Percentiles rank a stretch among this genome's conserved stretches.
These are phyloP conservation scores for Raphanus hybrid DNA, from an alignment of 441 rosid species.

Conservation along the genomic window DNA sequence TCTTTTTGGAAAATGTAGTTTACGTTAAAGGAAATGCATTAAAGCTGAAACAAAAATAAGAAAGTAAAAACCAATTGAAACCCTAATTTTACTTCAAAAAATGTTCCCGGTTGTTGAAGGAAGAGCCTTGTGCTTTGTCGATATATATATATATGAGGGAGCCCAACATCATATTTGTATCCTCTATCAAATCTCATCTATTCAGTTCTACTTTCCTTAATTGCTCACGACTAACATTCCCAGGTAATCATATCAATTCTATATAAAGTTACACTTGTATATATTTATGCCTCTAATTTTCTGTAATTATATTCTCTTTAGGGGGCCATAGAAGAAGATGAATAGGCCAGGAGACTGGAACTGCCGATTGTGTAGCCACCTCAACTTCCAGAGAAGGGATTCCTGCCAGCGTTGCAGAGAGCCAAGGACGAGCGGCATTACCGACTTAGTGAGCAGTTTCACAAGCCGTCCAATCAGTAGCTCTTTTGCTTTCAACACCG, in stretches of 20 bases:
- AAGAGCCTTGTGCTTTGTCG: slow-evolving; percentile 5
- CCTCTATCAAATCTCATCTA: slow-evolving; percentile 14
- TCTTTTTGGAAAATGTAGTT: slow-evolving; percentile 37
- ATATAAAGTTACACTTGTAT: not conserved
- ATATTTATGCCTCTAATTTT: not conserved
- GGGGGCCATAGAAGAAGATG: slow-evolving; percentile 49
- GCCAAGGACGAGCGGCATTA: slow-evolving; percentile 49
- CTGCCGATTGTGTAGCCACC: slow-evolving; percentile 83
- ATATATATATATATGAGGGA: slow-evolving; percentile 32
- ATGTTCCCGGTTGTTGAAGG: slow-evolving; percentile 4
- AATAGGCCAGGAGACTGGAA: slow-evolving; percentile 97
- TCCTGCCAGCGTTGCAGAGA: slow-evolving; percentile 87
- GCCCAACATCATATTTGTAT: slow-evolving; percentile 25
- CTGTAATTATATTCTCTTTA: not conserved
- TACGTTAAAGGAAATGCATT: slow-evolving; percentile 3
- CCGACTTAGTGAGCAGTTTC: slow-evolving; percentile 43
- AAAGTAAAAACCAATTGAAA: not conserved
- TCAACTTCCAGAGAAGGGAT: slow-evolving; percentile 89
- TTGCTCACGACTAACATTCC: not conserved
- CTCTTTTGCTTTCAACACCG: slow-evolving; percentile 60
- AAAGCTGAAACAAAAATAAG: slow-evolving; percentile 9
- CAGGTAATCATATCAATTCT: slow-evolving; percentile 29
- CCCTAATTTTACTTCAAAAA: slow-evolving; percentile 5
- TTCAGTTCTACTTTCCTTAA: not conserved
- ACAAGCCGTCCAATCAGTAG: slow-evolving; percentile 47